A percentile compares a stretch with the other conserved stretches of the same genome.
phyloP scores from a whole-genome alignment of 1,284 basidiomycete genomes.

The Apiotrichum gracile region DNA sequence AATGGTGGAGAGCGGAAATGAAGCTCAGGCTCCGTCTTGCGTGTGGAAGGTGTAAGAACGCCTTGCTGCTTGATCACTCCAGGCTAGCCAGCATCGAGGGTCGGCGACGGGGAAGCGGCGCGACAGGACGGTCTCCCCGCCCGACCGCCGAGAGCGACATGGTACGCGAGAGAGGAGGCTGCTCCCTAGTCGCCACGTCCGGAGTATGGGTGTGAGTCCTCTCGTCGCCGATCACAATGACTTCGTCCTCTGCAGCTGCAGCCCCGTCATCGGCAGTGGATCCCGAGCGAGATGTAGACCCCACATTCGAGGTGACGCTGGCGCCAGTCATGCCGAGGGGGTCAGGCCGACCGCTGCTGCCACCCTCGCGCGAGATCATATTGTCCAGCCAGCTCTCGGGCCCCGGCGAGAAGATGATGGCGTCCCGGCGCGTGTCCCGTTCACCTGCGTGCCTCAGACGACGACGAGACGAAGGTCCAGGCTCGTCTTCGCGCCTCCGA shows the following conservation, averaged over 20 bases:
- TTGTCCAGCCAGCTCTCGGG: conserved; percentile 1
- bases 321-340: too few relatives aligned
- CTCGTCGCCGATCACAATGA: background rate
- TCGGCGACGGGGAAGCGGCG: conserved; percentile 2
- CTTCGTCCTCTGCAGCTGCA: background rate
- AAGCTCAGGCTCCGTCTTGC: too few relatives aligned
- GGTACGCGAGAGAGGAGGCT: background rate
- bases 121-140: background rate
- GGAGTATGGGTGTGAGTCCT: background rate
- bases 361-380: background rate
- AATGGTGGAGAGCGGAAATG: too few relatives aligned
- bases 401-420: conserved; percentile 6
- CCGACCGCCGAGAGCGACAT: background rate
- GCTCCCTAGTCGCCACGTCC: background rate
- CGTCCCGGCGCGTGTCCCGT: conserved; percentile 15
- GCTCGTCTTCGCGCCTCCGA: background rate
- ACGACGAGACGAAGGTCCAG: conserved; percentile 3
- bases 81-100: background rate
- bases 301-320: too few relatives aligned
- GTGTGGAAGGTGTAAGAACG: too few relatives aligned
- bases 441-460: background rate
- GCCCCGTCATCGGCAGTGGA: too few relatives aligned
- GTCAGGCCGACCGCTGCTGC: too few relatives aligned
- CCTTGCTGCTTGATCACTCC: too few relatives aligned
- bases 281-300: too few relatives aligned